Conservation (phyloP, 202 grass and related monocot genomes). For the Setaria italica region DNA sequence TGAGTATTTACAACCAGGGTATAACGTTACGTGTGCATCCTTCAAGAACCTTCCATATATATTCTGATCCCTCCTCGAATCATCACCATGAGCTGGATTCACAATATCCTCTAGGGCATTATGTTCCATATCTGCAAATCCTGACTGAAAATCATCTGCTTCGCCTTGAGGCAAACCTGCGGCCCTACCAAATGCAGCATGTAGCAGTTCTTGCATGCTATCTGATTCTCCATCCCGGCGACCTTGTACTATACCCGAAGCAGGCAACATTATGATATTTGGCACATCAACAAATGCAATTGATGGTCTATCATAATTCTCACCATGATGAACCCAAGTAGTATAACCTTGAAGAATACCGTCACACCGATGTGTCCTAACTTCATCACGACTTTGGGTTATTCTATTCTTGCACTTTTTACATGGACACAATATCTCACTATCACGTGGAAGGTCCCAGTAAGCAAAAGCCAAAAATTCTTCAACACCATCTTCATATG, state of each 20-base stretch:
- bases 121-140: too few relatives aligned
- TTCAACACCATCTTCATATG: neutral
- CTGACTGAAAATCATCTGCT: too few relatives aligned
- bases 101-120: too few relatives aligned
- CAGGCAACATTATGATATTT: neutral
- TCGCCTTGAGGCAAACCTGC: too few relatives aligned
- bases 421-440: neutral
- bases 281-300: neutral
- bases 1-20: too few relatives aligned
- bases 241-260: neutral
- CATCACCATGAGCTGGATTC: too few relatives aligned
- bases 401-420: neutral
- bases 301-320: too few relatives aligned
- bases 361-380: neutral
- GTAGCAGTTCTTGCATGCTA: neutral
- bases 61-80: too few relatives aligned
- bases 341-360: slow-evolving; percentile 1
- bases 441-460: neutral
- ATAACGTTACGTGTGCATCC: too few relatives aligned
- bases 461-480: neutral
- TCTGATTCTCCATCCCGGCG: neutral
- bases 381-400: neutral
- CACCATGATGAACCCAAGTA: neutral
- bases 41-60: too few relatives aligned
- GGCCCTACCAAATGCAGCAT: neutral